These are phyloP conservation scores for Leccinum subrobustum DNA, from an alignment of 1,284 basidiomycete species.

Conservation along the genomic window DNA sequence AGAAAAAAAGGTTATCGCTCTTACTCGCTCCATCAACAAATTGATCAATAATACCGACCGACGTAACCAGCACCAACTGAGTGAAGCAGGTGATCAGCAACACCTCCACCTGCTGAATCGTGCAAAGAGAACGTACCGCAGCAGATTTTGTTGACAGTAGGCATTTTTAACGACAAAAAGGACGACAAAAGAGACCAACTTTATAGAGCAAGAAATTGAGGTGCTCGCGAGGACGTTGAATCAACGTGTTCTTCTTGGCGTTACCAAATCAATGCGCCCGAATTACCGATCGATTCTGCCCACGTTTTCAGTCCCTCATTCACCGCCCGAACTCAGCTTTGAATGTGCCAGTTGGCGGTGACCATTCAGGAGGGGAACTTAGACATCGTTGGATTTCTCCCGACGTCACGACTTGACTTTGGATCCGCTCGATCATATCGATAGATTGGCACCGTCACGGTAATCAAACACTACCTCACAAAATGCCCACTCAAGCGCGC, in stretches of 20 bases:
- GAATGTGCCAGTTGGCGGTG: neutral
- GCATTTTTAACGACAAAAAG: conserved; percentile 13
- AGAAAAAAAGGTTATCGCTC: conserved; percentile 11
- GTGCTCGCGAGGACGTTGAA: neutral
- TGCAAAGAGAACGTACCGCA: conserved; percentile 67
- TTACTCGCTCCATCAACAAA: neutral
- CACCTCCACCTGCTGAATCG: neutral
- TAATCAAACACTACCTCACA: neutral
- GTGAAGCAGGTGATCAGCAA: conserved; percentile 12
- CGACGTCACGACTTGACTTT: neutral
- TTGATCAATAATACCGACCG: conserved; percentile 50
- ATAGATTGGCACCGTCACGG: neutral
- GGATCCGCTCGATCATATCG: neutral
- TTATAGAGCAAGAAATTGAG: neutral
- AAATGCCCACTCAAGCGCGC: neutral
- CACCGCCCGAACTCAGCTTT: neutral
- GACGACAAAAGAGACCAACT: neutral
- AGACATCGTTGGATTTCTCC: neutral
- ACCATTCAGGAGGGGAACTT: neutral
- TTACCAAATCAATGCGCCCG: neutral
- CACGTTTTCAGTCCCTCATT: neutral
- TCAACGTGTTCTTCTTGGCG: neutral
- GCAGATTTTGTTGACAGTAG: conserved; percentile 74
- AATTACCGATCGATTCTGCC: neutral
- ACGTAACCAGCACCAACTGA: conserved; percentile 96